A percentile compares a stretch with the other conserved stretches of the same genome.
Evolutionary conservation across 1,139 yeast species (phyloP).

Genomic region (Hyphopichia fennica): DNA sequence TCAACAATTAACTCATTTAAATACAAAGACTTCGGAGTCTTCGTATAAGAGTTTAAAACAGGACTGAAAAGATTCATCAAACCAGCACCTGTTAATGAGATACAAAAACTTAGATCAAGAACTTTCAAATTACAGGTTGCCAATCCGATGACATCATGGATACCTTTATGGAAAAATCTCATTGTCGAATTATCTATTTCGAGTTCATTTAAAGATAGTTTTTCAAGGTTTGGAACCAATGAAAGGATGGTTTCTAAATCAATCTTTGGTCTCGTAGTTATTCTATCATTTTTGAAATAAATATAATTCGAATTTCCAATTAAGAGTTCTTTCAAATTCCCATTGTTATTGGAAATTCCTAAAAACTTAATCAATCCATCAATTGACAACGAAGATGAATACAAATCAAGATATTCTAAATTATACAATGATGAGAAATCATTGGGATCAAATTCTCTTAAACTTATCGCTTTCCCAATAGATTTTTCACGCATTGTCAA

Average conservation of each 20-base stretch:
- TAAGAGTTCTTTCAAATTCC: conserved; percentile 17
- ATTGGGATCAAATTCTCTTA: conserved; percentile 24
- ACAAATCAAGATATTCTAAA: conserved; percentile 33
- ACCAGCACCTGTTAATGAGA: conserved; percentile 38
- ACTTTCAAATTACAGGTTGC: conserved; percentile 16
- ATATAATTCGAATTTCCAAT: conserved; percentile 36
- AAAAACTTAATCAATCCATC: conserved; percentile 34
- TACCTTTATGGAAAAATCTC: conserved; percentile 28
- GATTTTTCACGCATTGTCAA: conserved; percentile 33
- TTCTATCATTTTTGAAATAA: conserved; percentile 28
- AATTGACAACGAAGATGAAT: conserved; percentile 31
- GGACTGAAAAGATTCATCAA: conserved; percentile 29
- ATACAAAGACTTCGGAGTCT: background rate
- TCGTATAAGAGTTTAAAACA: background rate
- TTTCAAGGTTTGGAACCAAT: conserved; percentile 22
- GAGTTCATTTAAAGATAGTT: conserved; percentile 33
- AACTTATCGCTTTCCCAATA: conserved; percentile 16
- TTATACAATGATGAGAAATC: conserved; percentile 21
- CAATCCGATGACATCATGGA: conserved; percentile 16
- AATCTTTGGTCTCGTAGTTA: conserved; percentile 14
- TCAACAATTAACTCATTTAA: conserved; percentile 29
- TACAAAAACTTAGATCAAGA: conserved; percentile 40
- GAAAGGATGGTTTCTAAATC: conserved; percentile 22
- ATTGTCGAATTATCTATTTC: conserved; percentile 40
- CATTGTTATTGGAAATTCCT: conserved; percentile 16